These are phyloP conservation scores for Aspergillus fumigatus DNA, from an alignment of 2,329 filamentous ascomycete genomes.

Conservation along the genomic window DNA sequence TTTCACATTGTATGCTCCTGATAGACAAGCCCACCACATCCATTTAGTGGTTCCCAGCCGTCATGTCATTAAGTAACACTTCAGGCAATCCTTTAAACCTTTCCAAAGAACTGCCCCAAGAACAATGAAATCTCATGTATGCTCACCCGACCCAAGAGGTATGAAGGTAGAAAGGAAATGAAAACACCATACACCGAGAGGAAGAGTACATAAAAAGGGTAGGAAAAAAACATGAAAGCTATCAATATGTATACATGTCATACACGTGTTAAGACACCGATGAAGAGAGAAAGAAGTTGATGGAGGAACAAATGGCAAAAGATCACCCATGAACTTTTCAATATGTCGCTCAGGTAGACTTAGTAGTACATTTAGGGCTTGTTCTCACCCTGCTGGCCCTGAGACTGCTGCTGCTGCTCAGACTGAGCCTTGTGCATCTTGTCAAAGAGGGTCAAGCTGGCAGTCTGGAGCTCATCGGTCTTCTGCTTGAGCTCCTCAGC, in stretches of 20 bases:
- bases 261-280: slow-evolving; percentile 24
- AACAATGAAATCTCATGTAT: slow-evolving; percentile 9
- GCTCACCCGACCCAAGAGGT: slow-evolving; percentile 18
- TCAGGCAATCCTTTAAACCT: slow-evolving; percentile 29
- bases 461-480: slow-evolving; percentile 95
- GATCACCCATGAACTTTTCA: slow-evolving; percentile 8
- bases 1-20: slow-evolving; percentile 36
- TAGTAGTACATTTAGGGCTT: slow-evolving; percentile 52
- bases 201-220: slow-evolving; percentile 9
- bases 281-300: slow-evolving; percentile 22
- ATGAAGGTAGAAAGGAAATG: slow-evolving; percentile 24
- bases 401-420: slow-evolving; percentile 56
- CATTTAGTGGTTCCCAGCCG: slow-evolving; percentile 33
- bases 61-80: slow-evolving; percentile 40
- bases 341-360: slow-evolving; percentile 15
- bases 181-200: slow-evolving; percentile 37
- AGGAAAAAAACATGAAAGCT: slow-evolving; percentile 14
- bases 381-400: slow-evolving; percentile 59
- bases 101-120: slow-evolving; percentile 13
- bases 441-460: slow-evolving; percentile 94
- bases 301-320: slow-evolving; percentile 17
- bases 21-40: slow-evolving; percentile 28
- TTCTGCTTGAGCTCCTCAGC: slow-evolving; percentile 96
- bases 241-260: slow-evolving; percentile 37
- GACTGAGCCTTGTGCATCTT: slow-evolving; percentile 98